phyloP scores from a whole-genome alignment of 495 filamentous ascomycete genomes.

The Margaritispora aquatica region DNA sequence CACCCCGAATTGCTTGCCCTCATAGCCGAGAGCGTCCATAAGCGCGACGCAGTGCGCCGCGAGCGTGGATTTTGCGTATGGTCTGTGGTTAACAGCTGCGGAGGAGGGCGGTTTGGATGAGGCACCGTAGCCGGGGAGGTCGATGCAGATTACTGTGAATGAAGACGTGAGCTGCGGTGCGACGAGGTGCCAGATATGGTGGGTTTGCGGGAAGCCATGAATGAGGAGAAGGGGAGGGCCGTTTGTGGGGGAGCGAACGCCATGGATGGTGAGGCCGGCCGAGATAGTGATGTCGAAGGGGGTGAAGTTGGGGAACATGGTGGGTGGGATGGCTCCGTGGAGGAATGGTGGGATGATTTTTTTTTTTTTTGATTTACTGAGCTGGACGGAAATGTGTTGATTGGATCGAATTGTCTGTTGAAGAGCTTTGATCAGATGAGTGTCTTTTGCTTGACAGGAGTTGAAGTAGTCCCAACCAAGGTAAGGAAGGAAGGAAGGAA shows the following conservation, averaged over 20 bases:
- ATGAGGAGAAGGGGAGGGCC: constrained; percentile 35
- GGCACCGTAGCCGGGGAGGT: constrained; percentile 35
- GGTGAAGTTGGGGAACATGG: constrained; percentile 17
- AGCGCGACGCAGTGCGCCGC: constrained; percentile 29
- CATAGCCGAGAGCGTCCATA: constrained; percentile 26
- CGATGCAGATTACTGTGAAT: constrained; percentile 30
- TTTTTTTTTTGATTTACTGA: too few species aligned
- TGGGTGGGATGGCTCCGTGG: too few species aligned
- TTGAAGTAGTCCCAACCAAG: too few species aligned
- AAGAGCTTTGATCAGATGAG: too few species aligned
- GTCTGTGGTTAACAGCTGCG: constrained; percentile 6
- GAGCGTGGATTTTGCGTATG: constrained; percentile 32
- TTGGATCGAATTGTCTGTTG: background rate
- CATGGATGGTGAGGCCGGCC: constrained; percentile 26
- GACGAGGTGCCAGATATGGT: constrained; percentile 34
- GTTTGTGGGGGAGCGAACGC: constrained; percentile 17
- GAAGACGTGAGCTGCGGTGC: constrained; percentile 22
- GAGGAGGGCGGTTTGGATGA: constrained; percentile 31
- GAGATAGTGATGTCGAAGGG: constrained; percentile 18
- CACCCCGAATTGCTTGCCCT: constrained; percentile 25
- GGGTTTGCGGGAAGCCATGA: constrained; percentile 34
- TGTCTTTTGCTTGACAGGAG: too few species aligned
- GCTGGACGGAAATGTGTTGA: background rate
- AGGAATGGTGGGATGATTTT: too few species aligned
- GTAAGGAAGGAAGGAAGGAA: constrained; percentile 6